Evolutionary conservation across 2,329 filamentous ascomycete species (phyloP), one percentile per base, ranked within the genome.

Genomic region (Fusarium sacchari): DNA sequence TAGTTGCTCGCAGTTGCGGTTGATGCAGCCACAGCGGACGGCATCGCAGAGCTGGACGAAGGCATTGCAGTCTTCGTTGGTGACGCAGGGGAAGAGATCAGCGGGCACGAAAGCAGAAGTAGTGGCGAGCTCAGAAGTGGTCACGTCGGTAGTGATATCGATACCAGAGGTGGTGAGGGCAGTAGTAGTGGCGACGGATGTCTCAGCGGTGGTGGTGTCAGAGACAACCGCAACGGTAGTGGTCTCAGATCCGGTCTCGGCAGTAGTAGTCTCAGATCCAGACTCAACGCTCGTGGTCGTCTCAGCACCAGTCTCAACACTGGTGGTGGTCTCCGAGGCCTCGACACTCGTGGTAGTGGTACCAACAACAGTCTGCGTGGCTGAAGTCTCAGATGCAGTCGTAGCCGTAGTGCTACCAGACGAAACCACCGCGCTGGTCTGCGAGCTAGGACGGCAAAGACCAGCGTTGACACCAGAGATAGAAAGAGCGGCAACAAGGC

Each of bases 21-120:
- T 44, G 28, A 67, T 30, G 13, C 65, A 68, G 17, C 65, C 65
- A 26, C 65, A 68, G 42, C 55, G 65, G 36, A 18, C 1, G 3
- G 28, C 3, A 20, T 68, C 65, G n/a, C 65, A 68, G 6, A 55
- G n/a, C n/a, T 28, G 11, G 10, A 37, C 3, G 5, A 2, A 28
- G 2, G 18, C 30, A 7, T 8, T 3, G 8, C 65, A 68, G 20
- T 65, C 47, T 0, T 7, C 2, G 24, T 18, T 49, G 17, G 6
- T 8, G 2, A 0, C 3, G 14, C 65, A 68, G 6, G 65, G 65
- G 30, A 68, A 59, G 2, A 68, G 42, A n/a, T 66, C 61, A 3
- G 65, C 65, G 0, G 65, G 65, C 3, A 68, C 47, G 5, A 52
- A 60, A 4, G 49, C 42, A 6, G 65, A 65, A 0, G 65, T 53